phyloP scores from a whole-genome alignment of 1,139 yeast species.

The Saccharomyces hybrid region DNA sequence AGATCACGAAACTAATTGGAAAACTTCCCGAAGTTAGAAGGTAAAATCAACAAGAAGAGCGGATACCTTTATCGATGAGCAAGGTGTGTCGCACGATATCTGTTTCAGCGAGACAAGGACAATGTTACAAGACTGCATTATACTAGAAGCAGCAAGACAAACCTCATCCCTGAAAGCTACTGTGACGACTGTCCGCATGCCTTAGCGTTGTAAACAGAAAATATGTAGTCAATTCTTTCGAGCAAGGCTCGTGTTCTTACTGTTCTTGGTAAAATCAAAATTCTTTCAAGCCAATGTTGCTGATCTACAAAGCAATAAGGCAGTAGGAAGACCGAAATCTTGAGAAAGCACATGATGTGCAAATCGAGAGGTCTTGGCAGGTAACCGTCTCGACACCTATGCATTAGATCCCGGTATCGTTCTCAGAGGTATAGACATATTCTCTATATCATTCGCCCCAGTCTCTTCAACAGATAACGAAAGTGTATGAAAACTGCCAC shows the following conservation, averaged over 20 bases:
- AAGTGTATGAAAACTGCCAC: no score
- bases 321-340: not conserved
- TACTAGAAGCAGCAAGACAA: not conserved
- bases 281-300: not conserved
- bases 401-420: not conserved
- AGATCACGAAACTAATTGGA: not conserved
- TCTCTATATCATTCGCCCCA: not conserved
- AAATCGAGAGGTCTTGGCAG: no score
- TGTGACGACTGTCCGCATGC: not conserved
- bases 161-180: not conserved
- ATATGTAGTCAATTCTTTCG: not conserved
- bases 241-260: not conserved
- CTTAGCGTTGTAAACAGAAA: not conserved
- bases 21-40: not conserved
- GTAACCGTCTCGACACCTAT: not conserved
- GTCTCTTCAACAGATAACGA: not conserved
- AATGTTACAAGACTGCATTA: no score
- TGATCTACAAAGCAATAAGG: not conserved
- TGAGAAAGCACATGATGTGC: not conserved
- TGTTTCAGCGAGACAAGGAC: not conserved
- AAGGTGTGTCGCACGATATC: not conserved
- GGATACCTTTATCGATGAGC: not conserved
- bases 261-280: not conserved
- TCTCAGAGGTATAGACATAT: not conserved
- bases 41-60: not conserved